phyloP scores from a whole-genome alignment of 805 yeast genomes.

The Candida pseudofarinosa region DNA sequence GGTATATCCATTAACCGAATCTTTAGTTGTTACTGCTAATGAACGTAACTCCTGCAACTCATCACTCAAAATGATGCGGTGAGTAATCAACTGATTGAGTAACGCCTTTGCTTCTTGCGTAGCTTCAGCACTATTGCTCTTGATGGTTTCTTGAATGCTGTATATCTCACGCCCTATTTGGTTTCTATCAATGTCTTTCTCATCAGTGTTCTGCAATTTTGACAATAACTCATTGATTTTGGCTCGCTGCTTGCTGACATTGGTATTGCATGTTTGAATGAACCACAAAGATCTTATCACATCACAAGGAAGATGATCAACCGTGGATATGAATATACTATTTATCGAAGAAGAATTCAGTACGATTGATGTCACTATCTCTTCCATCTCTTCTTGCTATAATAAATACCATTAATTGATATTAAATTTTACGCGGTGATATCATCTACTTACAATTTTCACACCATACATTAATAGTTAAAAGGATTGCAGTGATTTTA shows the following conservation, averaged over 20 bases:
- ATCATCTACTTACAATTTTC: no score
- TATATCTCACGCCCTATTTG: conserved; percentile 6
- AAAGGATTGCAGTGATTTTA: no score
- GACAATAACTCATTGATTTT: conserved; percentile 15
- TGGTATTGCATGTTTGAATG: conserved; percentile 33
- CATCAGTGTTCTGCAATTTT: conserved; percentile 7
- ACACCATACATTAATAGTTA: no score
- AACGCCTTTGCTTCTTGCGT: conserved; percentile 24
- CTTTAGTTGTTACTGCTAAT: conserved; percentile 11
- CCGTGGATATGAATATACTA: conserved; percentile 37
- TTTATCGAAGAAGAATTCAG: conserved; percentile 25
- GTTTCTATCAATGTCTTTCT: background rate
- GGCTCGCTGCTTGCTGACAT: conserved; percentile 18
- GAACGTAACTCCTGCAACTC: conserved; percentile 23
- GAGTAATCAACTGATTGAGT: conserved; percentile 27
- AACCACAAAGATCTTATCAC: conserved; percentile 41
- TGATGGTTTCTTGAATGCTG: conserved; percentile 8
- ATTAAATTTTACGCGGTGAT: no score
- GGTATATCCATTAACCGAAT: conserved; percentile 1
- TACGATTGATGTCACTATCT: conserved; percentile 11
- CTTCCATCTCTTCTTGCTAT: conserved; percentile 2
- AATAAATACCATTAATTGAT: no score
- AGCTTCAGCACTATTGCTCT: conserved; percentile 15
- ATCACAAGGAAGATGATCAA: conserved; percentile 44
- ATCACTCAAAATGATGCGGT: conserved; percentile 19